These are phyloP conservation scores for Phallus indusiatus DNA, from an alignment of 768 basidiomycete genomes.

Conservation along the genomic window DNA sequence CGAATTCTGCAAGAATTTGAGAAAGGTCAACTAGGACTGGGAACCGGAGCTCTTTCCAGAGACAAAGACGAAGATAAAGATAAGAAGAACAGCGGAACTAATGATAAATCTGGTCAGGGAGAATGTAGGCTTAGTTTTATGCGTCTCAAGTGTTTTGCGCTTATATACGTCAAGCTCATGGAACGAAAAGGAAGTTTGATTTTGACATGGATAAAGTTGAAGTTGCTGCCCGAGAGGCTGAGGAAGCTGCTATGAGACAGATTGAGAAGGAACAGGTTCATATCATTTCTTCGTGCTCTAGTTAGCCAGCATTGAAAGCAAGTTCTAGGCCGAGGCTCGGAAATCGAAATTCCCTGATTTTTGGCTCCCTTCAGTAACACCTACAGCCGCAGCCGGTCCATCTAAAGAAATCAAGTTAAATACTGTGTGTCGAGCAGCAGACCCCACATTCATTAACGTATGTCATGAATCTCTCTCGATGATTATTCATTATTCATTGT, in stretches of 20 bases:
- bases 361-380: conserved; percentile 92
- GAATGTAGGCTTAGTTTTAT: conserved; percentile 20
- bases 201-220: conserved; percentile 70
- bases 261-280: conserved; percentile 68
- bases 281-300: not conserved
- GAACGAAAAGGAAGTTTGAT: conserved; percentile 78
- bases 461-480: conserved; percentile 21
- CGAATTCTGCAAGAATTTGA: conserved; percentile 89
- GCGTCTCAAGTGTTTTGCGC: conserved; percentile 19
- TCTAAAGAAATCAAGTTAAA: conserved; percentile 77
- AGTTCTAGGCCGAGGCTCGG: conserved; percentile 53
- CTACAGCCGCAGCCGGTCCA: conserved; percentile 49
- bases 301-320: not conserved
- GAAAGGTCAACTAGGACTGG: conserved; percentile 66
- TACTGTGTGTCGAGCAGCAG: conserved; percentile 79
- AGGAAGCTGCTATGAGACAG: conserved; percentile 73
- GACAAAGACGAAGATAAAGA: conserved; percentile 26
- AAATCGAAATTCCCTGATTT: conserved; percentile 91
- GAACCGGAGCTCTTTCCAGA: conserved; percentile 26
- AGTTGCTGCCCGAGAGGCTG: conserved; percentile 65
- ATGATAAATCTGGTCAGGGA: conserved; percentile 4
- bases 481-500: not conserved
- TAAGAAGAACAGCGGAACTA: conserved; percentile 4
- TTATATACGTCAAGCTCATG: conserved; percentile 31
- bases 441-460: conserved; percentile 72